Evolutionary conservation across 2,329 filamentous ascomycete species (phyloP), one percentile per base, ranked within the genome.

Genomic region (Stagonosporopsis cucurbitacearum): DNA sequence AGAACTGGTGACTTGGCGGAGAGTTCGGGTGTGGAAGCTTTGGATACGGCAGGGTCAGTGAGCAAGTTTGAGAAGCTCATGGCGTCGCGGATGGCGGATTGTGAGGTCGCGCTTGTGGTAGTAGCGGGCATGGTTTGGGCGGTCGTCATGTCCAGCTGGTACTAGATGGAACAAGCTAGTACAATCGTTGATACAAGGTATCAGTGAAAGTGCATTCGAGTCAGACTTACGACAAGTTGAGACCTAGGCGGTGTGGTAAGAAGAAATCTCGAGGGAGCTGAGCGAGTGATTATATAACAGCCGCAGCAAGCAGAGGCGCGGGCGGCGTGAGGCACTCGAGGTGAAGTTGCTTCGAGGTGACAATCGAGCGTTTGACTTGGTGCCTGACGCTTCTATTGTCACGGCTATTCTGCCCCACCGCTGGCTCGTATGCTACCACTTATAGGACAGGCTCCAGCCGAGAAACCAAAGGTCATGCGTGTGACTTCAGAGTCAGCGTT

Each of bases 1-100:
- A 52, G 35, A n/a, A 43, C 36, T 22, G 39, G 39, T 4, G 44
- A 15, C 5, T 54, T 28, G 32, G 46, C 17, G 23, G 45, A 40
- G n/a, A 22, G 36, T 9, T 54, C 48, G 28, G 50, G 33, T 37
- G 41, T 25, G 22, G 41, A 13, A 12, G 26, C n/a, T 26, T 19
- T n/a, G 6, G 15, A 25, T 32, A n/a, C 13, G 13, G 36, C n/a
- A 19, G 32, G 11, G 0, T 58, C 23, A 12, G 45, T 51, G 35
- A 72, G 57, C 15, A 72, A 35, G 30, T 67, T 65, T 8, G 60
- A 45, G n/a, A 73, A 15, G 40, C 64, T 67, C 68, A 72, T 73
- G 15, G 57, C 57, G 32, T 44, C 54, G 33, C 60, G 61, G 11
- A 68, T 67, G 13, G 26, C 43, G 6, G 58, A 47, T 45, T 54